Evolutionary conservation across 768 basidiomycete genomes (phyloP), one percentile per base, ranked within the genome.

Genomic region (Suillus ampliporus): DNA sequence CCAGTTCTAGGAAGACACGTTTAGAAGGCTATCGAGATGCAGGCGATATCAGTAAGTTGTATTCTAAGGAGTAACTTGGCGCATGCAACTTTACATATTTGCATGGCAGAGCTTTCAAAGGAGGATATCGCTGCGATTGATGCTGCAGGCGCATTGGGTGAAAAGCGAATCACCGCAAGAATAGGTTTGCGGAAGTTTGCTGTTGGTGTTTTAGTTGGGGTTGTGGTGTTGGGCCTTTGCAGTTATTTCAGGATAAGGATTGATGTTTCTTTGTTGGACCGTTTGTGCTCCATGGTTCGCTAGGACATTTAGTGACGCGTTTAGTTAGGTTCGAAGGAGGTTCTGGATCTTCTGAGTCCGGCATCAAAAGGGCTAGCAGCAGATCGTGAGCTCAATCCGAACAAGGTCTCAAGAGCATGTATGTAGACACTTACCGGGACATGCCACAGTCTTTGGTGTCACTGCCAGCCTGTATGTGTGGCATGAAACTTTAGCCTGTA

Each of bases 11-110:
- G 77, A 84, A 86, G 66, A 74, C 77, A 3, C 82, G 92, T 14
- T 76, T 94, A 26, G 77, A 88, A 68, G 85, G 89, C 13, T 94
- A 94, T 71, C 76, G 91, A 41, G 76, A 76, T 47, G 89, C 88
- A 1, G 90, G 85, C 0, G 88, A 93, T 68, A 74, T 93, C 13
- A 64, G 88, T 89, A 65, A 50, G 82, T 65, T 4, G 43, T 4
- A 37, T 41, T 19, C 48, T 21, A 41, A 41, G 26, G 7, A 26
- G 6, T 17, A 34, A 13, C 34, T 47, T 23, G 23, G 35, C 7
- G 28, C 41, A 60, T 23, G 4, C 9, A 48, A n/a, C 11, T 37
- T 63, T 38, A 64, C 43, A 28, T 57, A 14, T 60, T 19, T 8
- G 46, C 9, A 50, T 47, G 37, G 0, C 67, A 88, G 87, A 71